A percentile compares a stretch with the other conserved stretches of the same genome.
These are phyloP conservation scores for Ganoderma lingzhi DNA, from an alignment of 1,284 basidiomycete genomes.

Conservation along the genomic window DNA sequence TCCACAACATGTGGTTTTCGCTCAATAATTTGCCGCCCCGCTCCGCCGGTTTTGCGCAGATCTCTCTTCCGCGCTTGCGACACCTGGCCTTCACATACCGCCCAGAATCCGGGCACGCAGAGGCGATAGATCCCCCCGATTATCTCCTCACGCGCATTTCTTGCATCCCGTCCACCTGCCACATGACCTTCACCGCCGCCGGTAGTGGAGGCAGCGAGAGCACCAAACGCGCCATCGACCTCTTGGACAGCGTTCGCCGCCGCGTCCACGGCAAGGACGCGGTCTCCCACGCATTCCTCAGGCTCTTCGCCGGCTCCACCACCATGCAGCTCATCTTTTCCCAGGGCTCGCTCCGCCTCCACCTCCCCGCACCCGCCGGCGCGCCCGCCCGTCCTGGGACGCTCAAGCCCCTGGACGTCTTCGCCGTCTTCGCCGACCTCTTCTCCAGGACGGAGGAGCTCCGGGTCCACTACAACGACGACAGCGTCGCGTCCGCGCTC, in stretches of 20 bases:
- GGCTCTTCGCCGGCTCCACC: not conserved
- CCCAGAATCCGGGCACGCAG: not conserved
- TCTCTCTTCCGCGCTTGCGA: slow-evolving; percentile 1
- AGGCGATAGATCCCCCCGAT: not conserved
- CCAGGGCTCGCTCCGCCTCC: not conserved
- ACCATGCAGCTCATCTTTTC: not conserved
- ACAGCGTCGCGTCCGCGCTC: not conserved
- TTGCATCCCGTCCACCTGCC: slow-evolving; percentile 4
- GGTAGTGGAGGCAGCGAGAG: too few species aligned
- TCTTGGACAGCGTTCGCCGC: not conserved
- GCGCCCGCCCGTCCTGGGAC: too few species aligned
- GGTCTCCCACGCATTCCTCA: not conserved
- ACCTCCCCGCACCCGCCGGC: not conserved
- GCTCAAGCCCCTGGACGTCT: not conserved
- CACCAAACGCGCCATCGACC: not conserved
- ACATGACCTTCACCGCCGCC: not conserved
- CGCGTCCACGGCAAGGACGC: not conserved
- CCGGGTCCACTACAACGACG: not conserved
- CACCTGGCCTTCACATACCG: slow-evolving; percentile 4
- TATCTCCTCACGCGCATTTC: slow-evolving; percentile 1
- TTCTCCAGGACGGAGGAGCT: not conserved
- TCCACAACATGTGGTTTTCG: not conserved
- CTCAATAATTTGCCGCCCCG: not conserved
- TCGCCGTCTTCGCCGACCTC: not conserved
- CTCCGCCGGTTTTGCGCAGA: not conserved